Evolutionary conservation across 805 yeast genomes (phyloP).

Genomic region (Pichia nakasei): DNA sequence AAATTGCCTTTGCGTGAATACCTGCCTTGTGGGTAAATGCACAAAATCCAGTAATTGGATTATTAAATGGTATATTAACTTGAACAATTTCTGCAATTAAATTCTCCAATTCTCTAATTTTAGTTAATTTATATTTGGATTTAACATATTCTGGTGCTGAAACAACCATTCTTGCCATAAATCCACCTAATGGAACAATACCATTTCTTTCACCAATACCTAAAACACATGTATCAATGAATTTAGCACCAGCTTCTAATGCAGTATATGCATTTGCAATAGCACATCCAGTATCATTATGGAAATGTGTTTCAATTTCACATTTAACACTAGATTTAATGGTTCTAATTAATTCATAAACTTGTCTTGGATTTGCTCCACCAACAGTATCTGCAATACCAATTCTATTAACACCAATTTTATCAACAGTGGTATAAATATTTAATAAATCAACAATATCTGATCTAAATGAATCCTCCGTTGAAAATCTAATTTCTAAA

Average conservation of each 20-base stretch:
- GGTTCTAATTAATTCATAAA: constrained; percentile 49
- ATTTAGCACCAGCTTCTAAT: constrained; percentile 53
- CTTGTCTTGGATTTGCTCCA: constrained; percentile 57
- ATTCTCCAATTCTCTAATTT: constrained; percentile 49
- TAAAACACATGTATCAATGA: constrained; percentile 48
- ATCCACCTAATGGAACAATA: constrained; percentile 52
- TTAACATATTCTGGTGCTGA: constrained; percentile 51
- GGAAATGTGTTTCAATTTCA: constrained; percentile 56
- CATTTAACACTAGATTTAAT: constrained; percentile 48
- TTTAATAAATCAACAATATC: constrained; percentile 52
- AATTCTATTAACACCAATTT: constrained; percentile 53
- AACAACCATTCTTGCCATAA: constrained; percentile 57
- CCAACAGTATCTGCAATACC: constrained; percentile 61
- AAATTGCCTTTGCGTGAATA: constrained; percentile 53
- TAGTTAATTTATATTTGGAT: constrained; percentile 47
- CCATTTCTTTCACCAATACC: constrained; percentile 62
- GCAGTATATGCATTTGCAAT: constrained; percentile 58
- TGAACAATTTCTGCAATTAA: constrained; percentile 52
- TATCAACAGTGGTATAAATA: constrained; percentile 52
- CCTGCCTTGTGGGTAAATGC: constrained; percentile 60
- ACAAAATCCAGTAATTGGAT: constrained; percentile 57
- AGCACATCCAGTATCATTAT: constrained; percentile 57
- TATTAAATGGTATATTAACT: constrained; percentile 52
- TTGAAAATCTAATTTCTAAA: constrained; percentile 47
- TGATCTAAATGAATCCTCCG: constrained; percentile 54